phyloP scores from a whole-genome alignment of 1,284 basidiomycete species.

The Cryptococcus sp. region DNA sequence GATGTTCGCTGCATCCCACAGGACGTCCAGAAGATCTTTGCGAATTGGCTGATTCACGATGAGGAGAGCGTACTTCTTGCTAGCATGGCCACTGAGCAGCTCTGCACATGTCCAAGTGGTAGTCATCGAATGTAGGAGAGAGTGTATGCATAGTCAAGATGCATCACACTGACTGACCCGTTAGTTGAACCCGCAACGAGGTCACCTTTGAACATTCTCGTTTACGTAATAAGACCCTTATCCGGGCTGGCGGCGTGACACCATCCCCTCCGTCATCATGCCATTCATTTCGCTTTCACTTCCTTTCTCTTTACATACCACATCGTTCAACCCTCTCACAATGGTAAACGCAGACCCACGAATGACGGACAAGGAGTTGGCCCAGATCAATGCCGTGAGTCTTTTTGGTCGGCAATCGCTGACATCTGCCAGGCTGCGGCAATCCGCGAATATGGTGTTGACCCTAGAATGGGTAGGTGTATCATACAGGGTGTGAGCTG shows the following conservation, averaged over 20 bases:
- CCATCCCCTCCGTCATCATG: background rate
- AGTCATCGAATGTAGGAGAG: background rate
- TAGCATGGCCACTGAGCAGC: conserved; percentile 13
- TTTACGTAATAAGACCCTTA: background rate
- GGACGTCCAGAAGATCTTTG: conserved; percentile 60
- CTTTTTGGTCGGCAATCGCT: background rate
- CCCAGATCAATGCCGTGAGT: conserved; percentile 52
- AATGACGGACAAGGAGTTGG: conserved; percentile 56
- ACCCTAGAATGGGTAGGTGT: conserved; percentile 82
- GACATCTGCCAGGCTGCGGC: conserved; percentile 45
- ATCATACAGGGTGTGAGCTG: conserved; percentile 16
- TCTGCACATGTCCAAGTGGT: conserved; percentile 12
- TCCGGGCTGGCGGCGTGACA: background rate
- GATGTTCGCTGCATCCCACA: conserved; percentile 64
- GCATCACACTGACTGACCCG: too few species aligned
- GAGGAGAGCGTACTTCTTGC: conserved; percentile 62
- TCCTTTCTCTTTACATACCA: conserved; percentile 9
- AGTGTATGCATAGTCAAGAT: background rate
- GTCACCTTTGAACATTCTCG: background rate
- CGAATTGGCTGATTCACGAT: conserved; percentile 85
- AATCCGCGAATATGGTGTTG: conserved; percentile 57
- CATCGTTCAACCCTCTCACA: conserved; percentile 3
- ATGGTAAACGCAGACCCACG: conserved; percentile 40
- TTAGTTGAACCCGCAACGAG: background rate
- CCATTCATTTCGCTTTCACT: conserved; percentile 6